These are phyloP conservation scores for thale cress (Arabidopsis thaliana) DNA, from an alignment of 345 rosid genomes.

Conservation along the genomic window DNA sequence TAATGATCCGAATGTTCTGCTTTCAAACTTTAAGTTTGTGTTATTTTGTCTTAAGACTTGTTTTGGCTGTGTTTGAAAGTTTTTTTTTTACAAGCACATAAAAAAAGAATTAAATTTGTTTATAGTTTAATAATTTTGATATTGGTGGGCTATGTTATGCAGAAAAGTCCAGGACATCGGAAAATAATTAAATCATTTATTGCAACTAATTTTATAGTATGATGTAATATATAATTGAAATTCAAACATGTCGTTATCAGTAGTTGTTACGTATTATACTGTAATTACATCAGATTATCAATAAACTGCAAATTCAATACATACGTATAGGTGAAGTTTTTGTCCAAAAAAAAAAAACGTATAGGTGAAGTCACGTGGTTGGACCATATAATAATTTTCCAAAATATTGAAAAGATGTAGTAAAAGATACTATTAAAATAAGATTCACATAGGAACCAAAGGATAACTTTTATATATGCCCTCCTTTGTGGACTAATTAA, in stretches of 20 bases:
- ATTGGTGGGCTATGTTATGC: not conserved
- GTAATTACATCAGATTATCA: constrained; percentile 11
- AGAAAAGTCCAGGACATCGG: constrained; percentile 33
- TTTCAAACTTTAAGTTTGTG: not conserved
- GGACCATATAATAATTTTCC: constrained; percentile 29
- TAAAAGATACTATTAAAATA: not conserved
- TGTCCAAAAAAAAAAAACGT: not conserved
- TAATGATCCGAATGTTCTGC: too few species aligned
- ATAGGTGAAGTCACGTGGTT: constrained; percentile 35
- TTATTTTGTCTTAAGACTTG: not conserved
- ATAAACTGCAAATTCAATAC: constrained; percentile 33
- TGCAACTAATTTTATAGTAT: constrained; percentile 11
- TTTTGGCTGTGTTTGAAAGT: not conserved
- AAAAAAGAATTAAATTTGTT: not conserved
- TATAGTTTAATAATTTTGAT: not conserved
- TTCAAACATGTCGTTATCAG: constrained; percentile 29
- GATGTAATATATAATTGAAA: constrained; percentile 1
- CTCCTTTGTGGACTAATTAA: constrained; percentile 3
- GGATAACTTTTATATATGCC: constrained; percentile 40
- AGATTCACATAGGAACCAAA: constrained; percentile 23
- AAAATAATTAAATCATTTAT: constrained; percentile 8
- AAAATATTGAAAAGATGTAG: constrained; percentile 2
- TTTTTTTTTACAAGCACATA: not conserved
- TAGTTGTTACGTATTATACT: constrained; percentile 3
- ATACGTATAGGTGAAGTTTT: constrained; percentile 17